A percentile compares a stretch with the other conserved stretches of the same genome.
Conservation (phyloP, 1,139 yeast genomes). For the Suhomyces bribrorum region DNA sequence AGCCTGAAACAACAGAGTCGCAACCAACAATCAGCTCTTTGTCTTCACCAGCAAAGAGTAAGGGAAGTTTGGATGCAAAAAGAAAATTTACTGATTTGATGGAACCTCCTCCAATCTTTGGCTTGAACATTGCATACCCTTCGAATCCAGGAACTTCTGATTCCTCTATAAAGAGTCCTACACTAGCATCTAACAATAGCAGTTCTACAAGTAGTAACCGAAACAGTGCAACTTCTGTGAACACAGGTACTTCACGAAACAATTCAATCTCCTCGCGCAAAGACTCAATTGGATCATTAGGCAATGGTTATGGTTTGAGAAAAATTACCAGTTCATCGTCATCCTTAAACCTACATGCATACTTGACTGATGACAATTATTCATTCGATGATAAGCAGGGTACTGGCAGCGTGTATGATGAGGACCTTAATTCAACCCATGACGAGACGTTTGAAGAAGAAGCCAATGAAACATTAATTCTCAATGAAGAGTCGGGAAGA, state of each 20-base stretch:
- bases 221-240: conserved; percentile 10
- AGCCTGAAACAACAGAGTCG: conserved; percentile 7
- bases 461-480: conserved; percentile 12
- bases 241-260: background rate
- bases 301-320: conserved; percentile 28
- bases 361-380: conserved; percentile 39
- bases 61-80: conserved; percentile 14
- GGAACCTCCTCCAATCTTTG: conserved; percentile 44
- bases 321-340: conserved; percentile 46
- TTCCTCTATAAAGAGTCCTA: conserved; percentile 8
- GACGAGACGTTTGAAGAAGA: conserved; percentile 15
- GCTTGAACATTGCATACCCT: conserved; percentile 16
- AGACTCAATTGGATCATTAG: conserved; percentile 27
- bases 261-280: conserved; percentile 22
- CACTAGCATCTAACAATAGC: conserved; percentile 1
- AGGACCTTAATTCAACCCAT: conserved; percentile 18
- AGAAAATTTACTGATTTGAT: conserved; percentile 27
- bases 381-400: background rate
- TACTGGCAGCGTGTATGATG: conserved; percentile 12
- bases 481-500: conserved; percentile 10
- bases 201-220: conserved; percentile 6
- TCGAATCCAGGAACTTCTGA: conserved; percentile 3
- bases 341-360: conserved; percentile 47
- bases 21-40: conserved; percentile 40
- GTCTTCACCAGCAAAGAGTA: conserved; percentile 27